Evolutionary conservation across 2,329 filamentous ascomycete genomes (phyloP).

Genomic region (Diplodia intermedia): DNA sequence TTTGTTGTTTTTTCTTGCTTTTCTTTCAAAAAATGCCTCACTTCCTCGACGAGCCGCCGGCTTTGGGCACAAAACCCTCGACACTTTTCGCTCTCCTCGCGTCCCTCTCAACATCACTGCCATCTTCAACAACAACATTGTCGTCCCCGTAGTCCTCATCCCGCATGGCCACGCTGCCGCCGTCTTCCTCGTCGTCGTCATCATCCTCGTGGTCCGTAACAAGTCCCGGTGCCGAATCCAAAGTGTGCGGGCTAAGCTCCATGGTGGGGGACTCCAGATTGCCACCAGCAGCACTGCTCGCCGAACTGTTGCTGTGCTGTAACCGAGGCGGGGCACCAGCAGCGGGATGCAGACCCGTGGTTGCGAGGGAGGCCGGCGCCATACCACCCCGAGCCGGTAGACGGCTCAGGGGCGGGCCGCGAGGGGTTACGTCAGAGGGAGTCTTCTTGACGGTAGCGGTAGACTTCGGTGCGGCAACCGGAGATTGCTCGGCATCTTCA

Average conservation of each 20-base stretch:
- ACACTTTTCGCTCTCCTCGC: slow-evolving; percentile 28
- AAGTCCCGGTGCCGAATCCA: slow-evolving; percentile 58
- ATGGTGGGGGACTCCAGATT: slow-evolving; percentile 36
- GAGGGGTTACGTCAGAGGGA: slow-evolving; percentile 5
- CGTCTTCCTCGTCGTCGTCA: slow-evolving; percentile 52
- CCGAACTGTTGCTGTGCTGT: slow-evolving; percentile 22
- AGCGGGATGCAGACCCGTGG: slow-evolving; percentile 25
- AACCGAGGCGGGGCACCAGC: slow-evolving; percentile 16
- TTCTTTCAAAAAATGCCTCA: slow-evolving; percentile 10
- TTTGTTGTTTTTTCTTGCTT: slow-evolving; percentile 2
- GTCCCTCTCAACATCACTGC: slow-evolving; percentile 49
- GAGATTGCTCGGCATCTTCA: slow-evolving; percentile 40
- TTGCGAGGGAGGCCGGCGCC: slow-evolving; percentile 41
- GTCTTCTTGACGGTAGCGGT: slow-evolving; percentile 23
- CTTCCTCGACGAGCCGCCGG: slow-evolving; percentile 23
- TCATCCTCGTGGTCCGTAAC: slow-evolving; percentile 60
- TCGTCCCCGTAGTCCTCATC: slow-evolving; percentile 43
- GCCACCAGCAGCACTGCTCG: slow-evolving; percentile 26
- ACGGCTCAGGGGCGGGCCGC: slow-evolving; percentile 26
- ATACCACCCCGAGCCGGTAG: slow-evolving; percentile 37
- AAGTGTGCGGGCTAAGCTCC: slow-evolving; percentile 55
- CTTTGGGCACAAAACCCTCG: slow-evolving; percentile 24
- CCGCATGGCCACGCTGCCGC: slow-evolving; percentile 37
- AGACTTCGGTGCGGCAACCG: slow-evolving; percentile 17
- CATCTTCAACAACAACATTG: slow-evolving; percentile 49